These are phyloP conservation scores for Ceratocystis eucalypticola DNA, from an alignment of 2,329 filamentous ascomycete genomes.

Conservation along the genomic window DNA sequence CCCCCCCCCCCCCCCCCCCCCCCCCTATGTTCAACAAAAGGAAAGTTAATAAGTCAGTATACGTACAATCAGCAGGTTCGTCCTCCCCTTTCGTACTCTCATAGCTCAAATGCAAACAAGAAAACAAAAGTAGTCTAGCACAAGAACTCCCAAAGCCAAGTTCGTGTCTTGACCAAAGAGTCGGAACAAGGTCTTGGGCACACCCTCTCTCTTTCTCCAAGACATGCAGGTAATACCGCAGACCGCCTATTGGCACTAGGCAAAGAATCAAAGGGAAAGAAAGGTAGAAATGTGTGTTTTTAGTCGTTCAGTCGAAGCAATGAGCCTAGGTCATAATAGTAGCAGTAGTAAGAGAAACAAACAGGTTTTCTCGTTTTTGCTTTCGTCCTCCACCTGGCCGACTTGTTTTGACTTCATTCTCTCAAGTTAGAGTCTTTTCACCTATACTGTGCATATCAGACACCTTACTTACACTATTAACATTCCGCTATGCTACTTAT, in stretches of 20 bases:
- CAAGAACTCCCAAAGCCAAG: background rate
- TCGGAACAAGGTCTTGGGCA: background rate
- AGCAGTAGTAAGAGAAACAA: background rate
- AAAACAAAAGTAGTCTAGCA: background rate
- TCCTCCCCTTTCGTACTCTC: background rate
- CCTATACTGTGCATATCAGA: too few species aligned
- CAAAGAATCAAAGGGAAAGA: background rate
- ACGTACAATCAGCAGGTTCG: background rate
- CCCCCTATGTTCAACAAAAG: too few species aligned
- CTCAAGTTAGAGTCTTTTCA: too few species aligned
- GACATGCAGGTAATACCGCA: constrained; percentile 8
- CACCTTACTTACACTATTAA: background rate
- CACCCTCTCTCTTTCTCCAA: background rate
- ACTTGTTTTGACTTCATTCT: too few species aligned
- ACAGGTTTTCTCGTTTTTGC: background rate
- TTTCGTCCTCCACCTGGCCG: background rate
- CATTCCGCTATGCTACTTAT: background rate
- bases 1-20: too few species aligned
- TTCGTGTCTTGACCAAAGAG: background rate
- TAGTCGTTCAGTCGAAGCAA: too few species aligned
- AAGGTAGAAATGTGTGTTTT: too few species aligned
- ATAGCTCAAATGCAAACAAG: background rate
- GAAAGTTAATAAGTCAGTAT: too few species aligned
- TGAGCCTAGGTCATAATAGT: too few species aligned
- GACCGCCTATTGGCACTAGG: background rate